Evolutionary conservation across 1,284 basidiomycete genomes (phyloP).

Genomic region (Sporisorium graminicola): DNA sequence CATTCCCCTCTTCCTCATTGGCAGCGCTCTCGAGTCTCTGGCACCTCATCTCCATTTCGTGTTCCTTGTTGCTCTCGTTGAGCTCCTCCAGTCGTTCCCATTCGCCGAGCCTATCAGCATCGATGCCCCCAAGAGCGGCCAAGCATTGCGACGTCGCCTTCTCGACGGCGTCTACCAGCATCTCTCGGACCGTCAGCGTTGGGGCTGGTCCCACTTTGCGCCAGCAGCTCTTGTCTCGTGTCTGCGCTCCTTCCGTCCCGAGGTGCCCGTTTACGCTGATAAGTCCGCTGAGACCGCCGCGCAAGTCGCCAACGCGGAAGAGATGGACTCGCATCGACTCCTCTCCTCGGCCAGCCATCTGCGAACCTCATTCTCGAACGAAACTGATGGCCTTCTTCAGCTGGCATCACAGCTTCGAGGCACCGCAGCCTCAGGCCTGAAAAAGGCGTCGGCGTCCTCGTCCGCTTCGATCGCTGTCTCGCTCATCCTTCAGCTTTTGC

Average conservation of each 20-base stretch:
- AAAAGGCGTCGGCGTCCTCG: slow-evolving; percentile 10
- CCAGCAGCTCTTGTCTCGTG: slow-evolving; percentile 38
- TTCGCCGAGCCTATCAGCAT: slow-evolving; percentile 50
- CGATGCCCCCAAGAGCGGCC: slow-evolving; percentile 38
- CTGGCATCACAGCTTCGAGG: slow-evolving; percentile 34
- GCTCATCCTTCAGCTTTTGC: slow-evolving; percentile 36
- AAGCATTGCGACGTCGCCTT: slow-evolving; percentile 48
- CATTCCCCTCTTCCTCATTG: slow-evolving; percentile 58
- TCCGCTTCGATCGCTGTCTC: slow-evolving; percentile 15
- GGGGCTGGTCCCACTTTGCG: slow-evolving; percentile 32
- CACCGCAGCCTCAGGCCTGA: slow-evolving; percentile 5
- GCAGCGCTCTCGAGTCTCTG: slow-evolving; percentile 45
- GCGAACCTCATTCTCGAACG: slow-evolving; percentile 40
- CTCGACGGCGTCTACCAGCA: slow-evolving; percentile 46
- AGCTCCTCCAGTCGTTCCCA: slow-evolving; percentile 56
- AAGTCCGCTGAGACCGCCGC: slow-evolving; percentile 31
- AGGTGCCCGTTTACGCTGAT: slow-evolving; percentile 22
- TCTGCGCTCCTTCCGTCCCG: slow-evolving; percentile 28
- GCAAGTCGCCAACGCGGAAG: slow-evolving; percentile 33
- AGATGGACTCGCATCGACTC: slow-evolving; percentile 47
- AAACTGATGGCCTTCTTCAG: slow-evolving; percentile 44
- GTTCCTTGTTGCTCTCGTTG: slow-evolving; percentile 49
- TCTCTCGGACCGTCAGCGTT: slow-evolving; percentile 34
- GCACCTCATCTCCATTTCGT: slow-evolving; percentile 54
- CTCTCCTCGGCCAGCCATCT: slow-evolving; percentile 39